These are phyloP conservation scores for Cytospora piceicola DNA, from an alignment of 2,329 filamentous ascomycete species.

Conservation along the genomic window DNA sequence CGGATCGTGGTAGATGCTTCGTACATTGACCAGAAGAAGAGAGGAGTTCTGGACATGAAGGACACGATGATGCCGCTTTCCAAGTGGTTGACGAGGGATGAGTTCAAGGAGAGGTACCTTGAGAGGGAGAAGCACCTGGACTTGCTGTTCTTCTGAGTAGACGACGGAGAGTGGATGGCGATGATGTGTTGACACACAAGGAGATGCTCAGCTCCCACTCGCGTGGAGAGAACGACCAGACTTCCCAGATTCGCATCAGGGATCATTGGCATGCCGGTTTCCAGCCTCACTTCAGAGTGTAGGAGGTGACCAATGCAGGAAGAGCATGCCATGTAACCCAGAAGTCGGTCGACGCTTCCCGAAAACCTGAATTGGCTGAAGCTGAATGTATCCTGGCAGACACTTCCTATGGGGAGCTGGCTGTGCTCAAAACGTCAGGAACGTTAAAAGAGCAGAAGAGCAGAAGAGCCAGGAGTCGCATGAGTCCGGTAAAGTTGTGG, in stretches of 20 bases:
- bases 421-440: neutral
- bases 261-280: neutral
- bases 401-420: neutral
- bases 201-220: neutral
- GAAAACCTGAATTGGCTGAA: neutral
- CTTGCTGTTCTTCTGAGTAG: constrained; percentile 65
- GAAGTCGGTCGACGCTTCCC: neutral
- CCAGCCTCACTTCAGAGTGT: neutral
- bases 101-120: constrained; percentile 72
- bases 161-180: neutral
- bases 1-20: constrained; percentile 67
- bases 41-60: constrained; percentile 92
- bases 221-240: neutral
- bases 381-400: neutral
- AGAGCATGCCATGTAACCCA: neutral
- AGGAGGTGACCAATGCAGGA: neutral
- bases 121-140: constrained; percentile 61
- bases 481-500: neutral
- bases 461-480: neutral
- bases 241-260: neutral
- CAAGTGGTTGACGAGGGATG: constrained; percentile 69
- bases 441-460: too few species aligned
- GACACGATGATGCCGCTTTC: constrained; percentile 84
- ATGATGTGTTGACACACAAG: neutral
- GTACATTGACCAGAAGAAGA: constrained; percentile 92